Base-by-base conservation (phyloP, 1,284 basidiomycete genomes). In the Sporisorium sorghi region DNA sequence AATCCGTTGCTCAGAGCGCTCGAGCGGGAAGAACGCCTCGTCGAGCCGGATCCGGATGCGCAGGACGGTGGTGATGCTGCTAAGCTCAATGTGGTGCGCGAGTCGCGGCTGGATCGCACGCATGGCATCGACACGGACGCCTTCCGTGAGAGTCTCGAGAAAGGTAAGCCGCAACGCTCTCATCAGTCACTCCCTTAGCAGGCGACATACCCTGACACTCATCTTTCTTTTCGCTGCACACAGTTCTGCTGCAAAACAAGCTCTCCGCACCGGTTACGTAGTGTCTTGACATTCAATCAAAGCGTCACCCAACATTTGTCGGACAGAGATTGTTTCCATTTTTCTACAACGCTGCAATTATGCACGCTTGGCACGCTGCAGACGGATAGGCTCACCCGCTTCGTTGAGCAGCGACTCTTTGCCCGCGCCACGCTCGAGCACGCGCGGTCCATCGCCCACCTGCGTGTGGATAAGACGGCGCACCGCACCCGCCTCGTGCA, bases 1-100 rank as follows among this genome's bases (percentile, higher is more conserved):
- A 97, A 98, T 84, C 94, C 95, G 4, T 87, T 97, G 49, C 88
- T 92, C 3, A 87, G 87, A 47, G 65, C 77, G 21, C 76, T 80
- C 9, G 73, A 82, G 66, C 77, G 68, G 55, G 58, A 74, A n/a
- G 56, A 59, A 32, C 44, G 70, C 10, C 30, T 70, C n/a, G 60
- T 62, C 30, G 62, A 75, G 24, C 62, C 64, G 10, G 21, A 51
- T 17, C 32, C 33, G 32, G 69, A 61, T 33, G 61, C 49, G 3
- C 33, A 55, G 17, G 65, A 70, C 7, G 14, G 44, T 8, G 35
- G 46, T 8, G 55, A 51, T 17, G 54, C 40, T 11, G 51, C 40
- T 3, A 50, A 52, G 10, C 37, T 62, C 24, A 37, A 43, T 6
- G 42, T 60, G 24, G 43, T 54, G 21, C 30, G 65, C 17, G 59